Evolutionary conservation across 495 filamentous ascomycete species (phyloP).

Genomic region (Neurospora discreta): DNA sequence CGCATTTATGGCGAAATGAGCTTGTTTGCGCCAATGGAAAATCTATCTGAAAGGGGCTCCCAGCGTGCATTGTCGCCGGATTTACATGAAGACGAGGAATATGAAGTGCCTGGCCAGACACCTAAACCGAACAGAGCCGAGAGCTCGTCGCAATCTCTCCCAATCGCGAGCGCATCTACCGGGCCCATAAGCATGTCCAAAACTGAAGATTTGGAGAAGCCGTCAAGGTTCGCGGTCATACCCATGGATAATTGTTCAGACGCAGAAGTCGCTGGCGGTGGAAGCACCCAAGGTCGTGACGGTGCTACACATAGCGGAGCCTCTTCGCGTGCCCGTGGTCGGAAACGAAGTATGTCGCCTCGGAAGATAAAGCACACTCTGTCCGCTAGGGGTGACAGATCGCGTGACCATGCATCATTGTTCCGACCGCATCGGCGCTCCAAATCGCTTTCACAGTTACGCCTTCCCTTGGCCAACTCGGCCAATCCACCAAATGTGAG

Average conservation of each 20-base stretch:
- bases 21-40: constrained; percentile 42
- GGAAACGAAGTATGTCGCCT: not conserved
- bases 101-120: constrained; percentile 26
- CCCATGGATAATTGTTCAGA: not conserved
- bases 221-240: not conserved
- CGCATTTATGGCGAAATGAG: constrained; percentile 43
- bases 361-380: constrained; percentile 7
- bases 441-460: constrained; percentile 23
- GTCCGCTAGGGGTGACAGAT: constrained; percentile 11
- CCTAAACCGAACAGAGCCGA: constrained; percentile 32
- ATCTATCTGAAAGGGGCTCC: constrained; percentile 42
- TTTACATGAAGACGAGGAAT: constrained; percentile 15
- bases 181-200: constrained; percentile 38
- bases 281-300: not conserved
- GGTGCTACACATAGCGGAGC: not conserved
- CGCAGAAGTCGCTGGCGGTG: not conserved
- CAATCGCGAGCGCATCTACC: constrained; percentile 39
- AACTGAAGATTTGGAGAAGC: constrained; percentile 16
- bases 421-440: constrained; percentile 16
- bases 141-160: constrained; percentile 37
- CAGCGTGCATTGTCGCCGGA: constrained; percentile 36
- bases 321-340: not conserved
- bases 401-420: constrained; percentile 17
- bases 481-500: constrained; percentile 34
- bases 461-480: constrained; percentile 34